Evolutionary conservation across 176 grass and related monocot species (phyloP).

Genomic region (Tillandsia leiboldiana): DNA sequence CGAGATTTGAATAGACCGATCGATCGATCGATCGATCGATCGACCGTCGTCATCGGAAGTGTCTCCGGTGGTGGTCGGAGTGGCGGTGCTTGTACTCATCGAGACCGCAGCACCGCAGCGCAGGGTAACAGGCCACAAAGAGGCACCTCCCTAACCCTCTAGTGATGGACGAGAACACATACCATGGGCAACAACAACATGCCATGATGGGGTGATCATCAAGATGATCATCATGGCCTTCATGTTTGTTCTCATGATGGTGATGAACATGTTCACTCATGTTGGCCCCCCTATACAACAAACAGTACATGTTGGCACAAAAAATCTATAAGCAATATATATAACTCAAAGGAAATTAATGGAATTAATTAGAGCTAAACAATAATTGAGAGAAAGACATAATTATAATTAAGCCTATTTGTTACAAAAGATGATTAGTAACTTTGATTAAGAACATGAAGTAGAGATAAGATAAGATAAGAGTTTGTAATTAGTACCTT

Average conservation of each 20-base stretch:
- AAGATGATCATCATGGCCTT: background rate
- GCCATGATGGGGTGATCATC: background rate
- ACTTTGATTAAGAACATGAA: background rate
- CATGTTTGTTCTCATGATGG: background rate
- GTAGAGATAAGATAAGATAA: background rate
- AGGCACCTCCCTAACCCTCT: slow-evolving; percentile 50
- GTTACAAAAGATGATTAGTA: background rate
- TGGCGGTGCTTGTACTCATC: slow-evolving; percentile 44
- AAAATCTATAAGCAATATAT: background rate
- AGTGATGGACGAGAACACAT: slow-evolving; percentile 33
- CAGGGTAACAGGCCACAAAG: slow-evolving; percentile 53
- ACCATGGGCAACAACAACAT: slow-evolving; percentile 41
- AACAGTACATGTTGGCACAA: background rate
- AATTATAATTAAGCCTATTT: background rate
- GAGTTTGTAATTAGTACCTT: no score
- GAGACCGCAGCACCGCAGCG: slow-evolving; percentile 53
- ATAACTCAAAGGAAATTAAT: no score
- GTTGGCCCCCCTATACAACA: background rate
- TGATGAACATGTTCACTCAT: background rate
- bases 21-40: background rate
- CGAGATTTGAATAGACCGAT: background rate
- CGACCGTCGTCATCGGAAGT: slow-evolving; percentile 35
- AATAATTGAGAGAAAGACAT: background rate
- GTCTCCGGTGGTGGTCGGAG: slow-evolving; percentile 21
- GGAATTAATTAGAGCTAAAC: background rate